Evolutionary conservation across 306 rosid genomes (phyloP).

Genomic region (Trichosanthes truncata): DNA sequence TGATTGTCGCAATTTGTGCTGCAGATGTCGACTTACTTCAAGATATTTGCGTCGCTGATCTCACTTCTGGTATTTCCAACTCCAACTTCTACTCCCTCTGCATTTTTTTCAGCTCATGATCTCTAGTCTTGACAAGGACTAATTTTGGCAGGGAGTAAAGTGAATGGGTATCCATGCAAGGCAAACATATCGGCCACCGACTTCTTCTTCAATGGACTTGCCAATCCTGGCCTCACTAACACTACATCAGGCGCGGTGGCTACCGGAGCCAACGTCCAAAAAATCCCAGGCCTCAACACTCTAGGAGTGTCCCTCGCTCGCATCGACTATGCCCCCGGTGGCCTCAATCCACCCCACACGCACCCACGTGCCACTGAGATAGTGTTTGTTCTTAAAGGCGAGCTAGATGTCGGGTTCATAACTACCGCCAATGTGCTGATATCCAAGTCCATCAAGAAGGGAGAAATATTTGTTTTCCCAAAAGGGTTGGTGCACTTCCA

Average conservation of each 20-base stretch:
- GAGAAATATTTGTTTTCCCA: slow-evolving; percentile 78
- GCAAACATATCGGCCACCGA: slow-evolving; percentile 42
- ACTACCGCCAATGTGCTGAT: slow-evolving; percentile 55
- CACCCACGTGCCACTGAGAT: slow-evolving; percentile 94
- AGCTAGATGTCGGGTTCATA: slow-evolving; percentile 70
- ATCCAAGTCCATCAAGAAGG: slow-evolving; percentile 51
- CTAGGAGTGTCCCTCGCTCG: slow-evolving; percentile 71
- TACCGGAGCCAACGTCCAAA: slow-evolving; percentile 57
- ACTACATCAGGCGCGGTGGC: slow-evolving; percentile 57
- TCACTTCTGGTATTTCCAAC: slow-evolving; percentile 34
- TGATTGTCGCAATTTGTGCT: slow-evolving; percentile 14
- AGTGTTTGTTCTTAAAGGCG: slow-evolving; percentile 59
- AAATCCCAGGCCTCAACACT: slow-evolving; percentile 80
- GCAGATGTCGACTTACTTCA: slow-evolving; percentile 86
- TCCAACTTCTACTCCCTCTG: not conserved
- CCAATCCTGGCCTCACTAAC: slow-evolving; percentile 63
- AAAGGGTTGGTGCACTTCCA: slow-evolving; percentile 74
- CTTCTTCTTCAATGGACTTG: slow-evolving; percentile 52
- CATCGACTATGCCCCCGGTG: slow-evolving; percentile 80
- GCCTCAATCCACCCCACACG: slow-evolving; percentile 88
- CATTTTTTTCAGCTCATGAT: not conserved
- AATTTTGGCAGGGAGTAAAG: slow-evolving; percentile 36
- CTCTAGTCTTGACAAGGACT: not conserved
- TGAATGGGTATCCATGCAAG: slow-evolving; percentile 80
- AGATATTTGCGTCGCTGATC: slow-evolving; percentile 85